A percentile compares a stretch with the other conserved stretches of the same genome.
These are phyloP conservation scores for Neohortaea acidophila DNA, from an alignment of 495 filamentous ascomycete species.

Conservation along the genomic window DNA sequence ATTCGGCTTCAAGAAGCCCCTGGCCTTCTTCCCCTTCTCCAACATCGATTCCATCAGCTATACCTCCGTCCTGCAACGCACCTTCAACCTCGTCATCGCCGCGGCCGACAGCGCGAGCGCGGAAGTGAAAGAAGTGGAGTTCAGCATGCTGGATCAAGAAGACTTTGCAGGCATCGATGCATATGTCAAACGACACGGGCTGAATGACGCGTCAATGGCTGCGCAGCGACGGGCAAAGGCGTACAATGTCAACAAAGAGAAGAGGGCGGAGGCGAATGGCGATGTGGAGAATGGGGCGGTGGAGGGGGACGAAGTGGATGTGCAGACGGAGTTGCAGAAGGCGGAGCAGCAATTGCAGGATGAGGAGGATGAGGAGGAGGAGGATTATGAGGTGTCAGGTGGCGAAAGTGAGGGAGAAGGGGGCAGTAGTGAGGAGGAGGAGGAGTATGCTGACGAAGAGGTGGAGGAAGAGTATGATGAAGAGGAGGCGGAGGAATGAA, in stretches of 20 bases:
- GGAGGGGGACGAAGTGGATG: constrained; percentile 30
- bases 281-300: constrained; percentile 18
- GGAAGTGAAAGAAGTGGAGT: constrained; percentile 25
- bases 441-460: constrained; percentile 29
- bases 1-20: constrained; percentile 90
- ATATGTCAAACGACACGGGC: constrained; percentile 63
- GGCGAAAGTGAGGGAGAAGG: constrained; percentile 42
- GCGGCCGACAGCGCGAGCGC: constrained; percentile 16
- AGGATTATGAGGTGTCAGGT: constrained; percentile 67
- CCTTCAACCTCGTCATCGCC: constrained; percentile 74
- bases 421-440: constrained; percentile 33
- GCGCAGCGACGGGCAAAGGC: constrained; percentile 72
- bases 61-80: constrained; percentile 76
- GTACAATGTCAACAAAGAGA: constrained; percentile 50
- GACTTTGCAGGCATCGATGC: constrained; percentile 55
- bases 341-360: constrained; percentile 49
- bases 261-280: constrained; percentile 31
- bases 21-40: constrained; percentile 70
- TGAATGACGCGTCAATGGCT: constrained; percentile 87
- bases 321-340: constrained; percentile 46
- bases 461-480: constrained; percentile 34
- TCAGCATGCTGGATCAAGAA: constrained; percentile 31
- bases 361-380: constrained; percentile 70
- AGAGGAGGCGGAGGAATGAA: constrained; percentile 32
- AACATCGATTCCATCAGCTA: constrained; percentile 70